A percentile compares a stretch with the other conserved stretches of the same genome.
phyloP scores from a whole-genome alignment of 805 yeast species.

The Debaryomyces prosopidis region DNA sequence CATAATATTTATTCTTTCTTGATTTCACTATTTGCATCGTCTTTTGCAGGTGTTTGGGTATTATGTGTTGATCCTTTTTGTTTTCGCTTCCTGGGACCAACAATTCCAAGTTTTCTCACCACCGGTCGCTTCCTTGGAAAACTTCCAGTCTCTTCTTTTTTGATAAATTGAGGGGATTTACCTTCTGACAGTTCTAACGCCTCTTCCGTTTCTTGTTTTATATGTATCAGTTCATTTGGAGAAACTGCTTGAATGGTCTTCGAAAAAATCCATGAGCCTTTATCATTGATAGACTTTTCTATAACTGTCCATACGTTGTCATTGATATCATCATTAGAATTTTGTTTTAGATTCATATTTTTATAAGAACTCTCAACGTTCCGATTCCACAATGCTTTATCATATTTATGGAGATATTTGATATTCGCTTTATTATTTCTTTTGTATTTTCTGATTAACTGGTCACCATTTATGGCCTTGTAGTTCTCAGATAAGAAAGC shows the following conservation, averaged over 20 bases:
- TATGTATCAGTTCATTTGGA: not conserved
- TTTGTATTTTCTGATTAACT: conserved; percentile 29
- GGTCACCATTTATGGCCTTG: conserved; percentile 33
- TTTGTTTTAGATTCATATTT: not conserved
- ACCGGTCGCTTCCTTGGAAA: not conserved
- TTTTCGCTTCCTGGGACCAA: not conserved
- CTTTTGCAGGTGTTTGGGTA: too few relatives aligned
- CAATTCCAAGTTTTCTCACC: conserved; percentile 1
- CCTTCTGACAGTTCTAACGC: not conserved
- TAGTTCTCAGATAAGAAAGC: conserved; percentile 35
- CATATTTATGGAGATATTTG: conserved; percentile 9
- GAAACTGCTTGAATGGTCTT: not conserved
- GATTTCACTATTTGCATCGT: too few relatives aligned
- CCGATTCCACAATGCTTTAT: conserved; percentile 9
- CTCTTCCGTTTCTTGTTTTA: too few relatives aligned
- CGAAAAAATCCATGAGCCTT: conserved; percentile 1
- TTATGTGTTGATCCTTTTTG: not conserved
- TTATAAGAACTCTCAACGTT: conserved; percentile 1
- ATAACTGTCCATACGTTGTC: conserved; percentile 1
- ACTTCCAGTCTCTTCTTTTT: not conserved
- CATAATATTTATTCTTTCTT: too few relatives aligned
- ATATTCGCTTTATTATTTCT: conserved; percentile 14
- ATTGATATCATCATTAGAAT: not conserved
- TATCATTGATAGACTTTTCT: conserved; percentile 1
- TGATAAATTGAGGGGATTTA: not conserved